These are phyloP conservation scores for Tanacetum coccineum DNA, from an alignment of 129 eudicot genomes.

Conservation along the genomic window DNA sequence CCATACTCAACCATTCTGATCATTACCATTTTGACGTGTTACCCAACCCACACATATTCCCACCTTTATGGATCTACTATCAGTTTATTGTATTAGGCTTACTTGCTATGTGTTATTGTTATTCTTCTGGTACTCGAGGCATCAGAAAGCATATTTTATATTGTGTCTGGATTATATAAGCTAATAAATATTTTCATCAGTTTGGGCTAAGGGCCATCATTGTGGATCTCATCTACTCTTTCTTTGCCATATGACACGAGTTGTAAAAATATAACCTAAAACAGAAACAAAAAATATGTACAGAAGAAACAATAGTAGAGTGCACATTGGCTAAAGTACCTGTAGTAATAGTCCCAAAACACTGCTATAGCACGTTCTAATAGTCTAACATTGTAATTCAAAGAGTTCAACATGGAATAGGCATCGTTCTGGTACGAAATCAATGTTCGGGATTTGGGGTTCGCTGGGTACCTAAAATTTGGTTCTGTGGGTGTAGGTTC, in stretches of 20 bases:
- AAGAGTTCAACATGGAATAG: too few species aligned
- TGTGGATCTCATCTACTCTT: background rate
- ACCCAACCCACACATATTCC: too few species aligned
- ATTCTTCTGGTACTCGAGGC: constrained; percentile 6
- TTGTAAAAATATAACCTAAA: background rate
- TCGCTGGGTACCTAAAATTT: too few species aligned
- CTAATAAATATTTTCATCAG: background rate
- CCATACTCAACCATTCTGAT: too few species aligned
- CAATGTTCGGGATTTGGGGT: too few species aligned
- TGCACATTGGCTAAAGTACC: background rate
- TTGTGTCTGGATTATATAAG: background rate
- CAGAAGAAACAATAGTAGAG: background rate
- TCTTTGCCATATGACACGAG: background rate
- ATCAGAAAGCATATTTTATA: background rate
- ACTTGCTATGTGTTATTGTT: background rate
- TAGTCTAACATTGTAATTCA: background rate
- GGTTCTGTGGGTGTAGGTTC: too few species aligned
- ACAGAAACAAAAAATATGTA: background rate
- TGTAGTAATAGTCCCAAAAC: background rate
- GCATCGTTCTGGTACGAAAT: too few species aligned
- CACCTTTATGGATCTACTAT: background rate
- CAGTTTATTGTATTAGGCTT: background rate
- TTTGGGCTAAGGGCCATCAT: background rate
- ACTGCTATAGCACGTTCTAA: background rate
- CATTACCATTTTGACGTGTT: too few species aligned